phyloP scores from a whole-genome alignment of 129 eudicot genomes.

The Apium graveolens region DNA sequence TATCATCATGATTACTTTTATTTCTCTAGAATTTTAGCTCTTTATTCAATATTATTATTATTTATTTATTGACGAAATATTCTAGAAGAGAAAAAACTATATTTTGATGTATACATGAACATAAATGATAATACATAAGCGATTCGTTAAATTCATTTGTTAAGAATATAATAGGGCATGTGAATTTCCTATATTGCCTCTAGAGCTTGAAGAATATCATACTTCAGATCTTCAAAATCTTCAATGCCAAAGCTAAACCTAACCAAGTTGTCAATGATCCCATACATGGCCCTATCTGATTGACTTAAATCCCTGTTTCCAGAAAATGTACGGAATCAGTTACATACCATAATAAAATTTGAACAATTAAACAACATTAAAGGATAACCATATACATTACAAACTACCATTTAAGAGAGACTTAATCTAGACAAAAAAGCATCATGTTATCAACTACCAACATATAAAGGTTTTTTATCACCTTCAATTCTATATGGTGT shows the following conservation, averaged over 20 bases:
- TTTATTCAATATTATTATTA: too few species aligned
- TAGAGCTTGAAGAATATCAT: constrained; percentile 74
- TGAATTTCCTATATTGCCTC: constrained; percentile 45
- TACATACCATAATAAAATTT: background rate
- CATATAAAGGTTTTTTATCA: too few species aligned
- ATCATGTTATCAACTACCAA: background rate
- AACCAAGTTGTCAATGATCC: constrained; percentile 74
- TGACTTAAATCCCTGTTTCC: constrained; percentile 69
- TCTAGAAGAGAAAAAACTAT: too few species aligned
- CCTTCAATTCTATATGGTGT: too few species aligned
- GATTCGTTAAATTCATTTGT: background rate
- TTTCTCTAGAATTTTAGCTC: too few species aligned
- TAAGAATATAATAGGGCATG: constrained; percentile 12
- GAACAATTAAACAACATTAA: background rate
- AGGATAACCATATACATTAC: background rate
- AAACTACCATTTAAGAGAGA: too few species aligned
- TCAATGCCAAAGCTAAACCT: constrained; percentile 89
- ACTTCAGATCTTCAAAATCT: constrained; percentile 67
- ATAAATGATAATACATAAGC: background rate
- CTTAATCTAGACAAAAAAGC: too few species aligned
- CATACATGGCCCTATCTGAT: constrained; percentile 64
- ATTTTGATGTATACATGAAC: too few species aligned
- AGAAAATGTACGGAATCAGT: background rate
- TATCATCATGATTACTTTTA: too few species aligned
- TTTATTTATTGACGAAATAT: too few species aligned